phyloP scores from a whole-genome alignment of 176 grass and related monocot genomes.

The Juncus inflexus region DNA sequence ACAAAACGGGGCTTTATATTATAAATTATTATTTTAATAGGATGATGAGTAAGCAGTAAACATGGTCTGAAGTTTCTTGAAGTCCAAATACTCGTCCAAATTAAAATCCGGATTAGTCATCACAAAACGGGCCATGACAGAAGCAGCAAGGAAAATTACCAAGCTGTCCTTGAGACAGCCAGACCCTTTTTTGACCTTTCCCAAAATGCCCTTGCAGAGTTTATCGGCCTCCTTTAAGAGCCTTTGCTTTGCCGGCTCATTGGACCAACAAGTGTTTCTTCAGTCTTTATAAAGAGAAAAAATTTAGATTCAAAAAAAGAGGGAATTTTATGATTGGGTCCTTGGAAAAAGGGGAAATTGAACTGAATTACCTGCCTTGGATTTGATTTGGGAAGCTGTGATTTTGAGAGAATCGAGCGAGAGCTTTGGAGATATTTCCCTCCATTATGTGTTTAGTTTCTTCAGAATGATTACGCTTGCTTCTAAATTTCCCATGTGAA shows the following conservation, averaged over 20 bases:
- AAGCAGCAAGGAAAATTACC: slow-evolving; percentile 36
- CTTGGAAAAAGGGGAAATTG: too few species aligned
- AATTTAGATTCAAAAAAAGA: not conserved
- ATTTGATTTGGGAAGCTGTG: slow-evolving; percentile 64
- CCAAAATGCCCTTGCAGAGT: slow-evolving; percentile 70
- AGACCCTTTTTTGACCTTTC: slow-evolving; percentile 44
- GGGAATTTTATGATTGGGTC: not conserved
- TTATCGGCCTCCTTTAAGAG: slow-evolving; percentile 81
- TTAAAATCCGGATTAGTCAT: slow-evolving; percentile 48
- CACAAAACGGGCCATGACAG: slow-evolving; percentile 31
- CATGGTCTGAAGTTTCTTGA: slow-evolving; percentile 47
- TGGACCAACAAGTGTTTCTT: slow-evolving; percentile 38
- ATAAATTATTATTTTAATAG: too few species aligned
- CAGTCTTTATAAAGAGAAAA: slow-evolving; percentile 40
- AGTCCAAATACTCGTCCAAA: slow-evolving; percentile 41
- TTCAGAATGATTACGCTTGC: slow-evolving; percentile 62
- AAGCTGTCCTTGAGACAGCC: slow-evolving; percentile 61
- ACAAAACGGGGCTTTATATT: too few species aligned
- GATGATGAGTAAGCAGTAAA: too few species aligned
- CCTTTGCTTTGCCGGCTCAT: slow-evolving; percentile 39
- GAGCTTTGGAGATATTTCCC: slow-evolving; percentile 56
- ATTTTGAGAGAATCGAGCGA: slow-evolving; percentile 55
- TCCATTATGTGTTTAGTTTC: slow-evolving; percentile 66
- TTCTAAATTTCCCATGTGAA: slow-evolving; percentile 56
- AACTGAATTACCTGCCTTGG: slow-evolving; percentile 36